Conservation (phyloP, 306 rosid genomes). For the Luffa acutangula region DNA sequence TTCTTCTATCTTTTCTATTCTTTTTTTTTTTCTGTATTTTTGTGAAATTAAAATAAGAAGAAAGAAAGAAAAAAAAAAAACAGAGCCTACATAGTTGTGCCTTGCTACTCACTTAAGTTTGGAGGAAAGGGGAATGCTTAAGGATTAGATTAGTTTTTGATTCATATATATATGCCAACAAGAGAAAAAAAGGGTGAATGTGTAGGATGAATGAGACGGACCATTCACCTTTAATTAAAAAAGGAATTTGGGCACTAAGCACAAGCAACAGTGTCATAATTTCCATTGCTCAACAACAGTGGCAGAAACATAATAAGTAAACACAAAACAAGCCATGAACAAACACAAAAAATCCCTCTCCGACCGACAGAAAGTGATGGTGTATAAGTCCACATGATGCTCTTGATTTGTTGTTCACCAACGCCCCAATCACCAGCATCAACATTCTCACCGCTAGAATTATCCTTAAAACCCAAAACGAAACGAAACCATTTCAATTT, state of each 20-base stretch:
- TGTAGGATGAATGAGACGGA: background rate
- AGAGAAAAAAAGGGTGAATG: background rate
- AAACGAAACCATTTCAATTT: too few relatives aligned
- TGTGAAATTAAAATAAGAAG: too few relatives aligned
- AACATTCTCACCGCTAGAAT: slow-evolving; percentile 65
- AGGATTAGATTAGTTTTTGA: background rate
- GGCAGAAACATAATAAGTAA: slow-evolving; percentile 60
- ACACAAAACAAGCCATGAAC: slow-evolving; percentile 70
- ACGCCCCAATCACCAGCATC: slow-evolving; percentile 76
- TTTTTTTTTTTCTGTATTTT: too few relatives aligned
- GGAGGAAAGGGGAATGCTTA: background rate
- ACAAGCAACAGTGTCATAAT: background rate
- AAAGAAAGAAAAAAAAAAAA: background rate
- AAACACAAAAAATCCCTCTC: slow-evolving; percentile 80
- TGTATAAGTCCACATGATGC: slow-evolving; percentile 82
- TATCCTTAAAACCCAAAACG: slow-evolving; percentile 27
- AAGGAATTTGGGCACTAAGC: background rate
- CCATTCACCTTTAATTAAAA: background rate
- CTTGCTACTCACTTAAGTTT: background rate
- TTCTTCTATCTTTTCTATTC: too few relatives aligned
- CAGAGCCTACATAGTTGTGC: background rate
- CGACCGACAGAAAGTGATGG: slow-evolving; percentile 92
- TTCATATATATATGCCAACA: background rate
- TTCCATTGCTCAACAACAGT: slow-evolving; percentile 37
- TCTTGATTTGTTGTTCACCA: slow-evolving; percentile 64